Percentiles rank a stretch among this genome's conserved stretches.
Evolutionary conservation across 2,329 filamentous ascomycete species (phyloP).

Genomic region (Apiospora arundinis): DNA sequence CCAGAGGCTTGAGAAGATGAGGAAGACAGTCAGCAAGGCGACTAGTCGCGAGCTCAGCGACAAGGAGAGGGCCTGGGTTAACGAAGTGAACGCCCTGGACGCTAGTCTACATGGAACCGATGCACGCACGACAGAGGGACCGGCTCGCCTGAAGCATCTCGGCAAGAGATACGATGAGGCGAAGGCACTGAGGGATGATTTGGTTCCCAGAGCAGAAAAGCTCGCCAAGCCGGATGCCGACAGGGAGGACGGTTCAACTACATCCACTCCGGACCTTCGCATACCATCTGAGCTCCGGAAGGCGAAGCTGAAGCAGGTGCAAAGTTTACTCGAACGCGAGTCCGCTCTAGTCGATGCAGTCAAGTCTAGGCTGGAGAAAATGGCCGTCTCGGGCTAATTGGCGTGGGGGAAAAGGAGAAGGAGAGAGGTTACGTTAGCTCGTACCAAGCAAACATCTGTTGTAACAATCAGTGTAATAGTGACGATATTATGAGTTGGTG

Average conservation of each 20-base stretch:
- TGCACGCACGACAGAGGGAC: conserved; percentile 37
- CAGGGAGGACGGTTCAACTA: conserved; percentile 36
- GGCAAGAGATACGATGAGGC: conserved; percentile 65
- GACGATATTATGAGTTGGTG: conserved; percentile 19
- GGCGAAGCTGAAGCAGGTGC: conserved; percentile 69
- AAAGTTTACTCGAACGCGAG: conserved; percentile 68
- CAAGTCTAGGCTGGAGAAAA: conserved; percentile 64
- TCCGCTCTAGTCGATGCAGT: conserved; percentile 72
- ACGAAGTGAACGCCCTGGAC: conserved; percentile 48
- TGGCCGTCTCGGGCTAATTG: conserved; percentile 46
- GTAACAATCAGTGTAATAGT: conserved; percentile 15
- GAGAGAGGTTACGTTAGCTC: neutral
- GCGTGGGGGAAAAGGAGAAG: neutral
- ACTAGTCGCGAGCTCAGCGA: conserved; percentile 62
- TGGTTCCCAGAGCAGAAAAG: conserved; percentile 58
- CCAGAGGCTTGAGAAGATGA: conserved; percentile 58
- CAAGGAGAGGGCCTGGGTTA: conserved; percentile 62
- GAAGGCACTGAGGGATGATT: conserved; percentile 57
- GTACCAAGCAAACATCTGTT: conserved; percentile 9
- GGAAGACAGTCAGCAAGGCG: conserved; percentile 50
- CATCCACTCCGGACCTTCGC: conserved; percentile 51
- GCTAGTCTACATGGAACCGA: conserved; percentile 48
- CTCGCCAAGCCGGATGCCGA: conserved; percentile 40
- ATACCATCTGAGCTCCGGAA: conserved; percentile 67
- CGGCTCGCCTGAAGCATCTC: conserved; percentile 53